Conservation (phyloP, 176 grass and related monocot genomes). For the Puya raimondii region DNA sequence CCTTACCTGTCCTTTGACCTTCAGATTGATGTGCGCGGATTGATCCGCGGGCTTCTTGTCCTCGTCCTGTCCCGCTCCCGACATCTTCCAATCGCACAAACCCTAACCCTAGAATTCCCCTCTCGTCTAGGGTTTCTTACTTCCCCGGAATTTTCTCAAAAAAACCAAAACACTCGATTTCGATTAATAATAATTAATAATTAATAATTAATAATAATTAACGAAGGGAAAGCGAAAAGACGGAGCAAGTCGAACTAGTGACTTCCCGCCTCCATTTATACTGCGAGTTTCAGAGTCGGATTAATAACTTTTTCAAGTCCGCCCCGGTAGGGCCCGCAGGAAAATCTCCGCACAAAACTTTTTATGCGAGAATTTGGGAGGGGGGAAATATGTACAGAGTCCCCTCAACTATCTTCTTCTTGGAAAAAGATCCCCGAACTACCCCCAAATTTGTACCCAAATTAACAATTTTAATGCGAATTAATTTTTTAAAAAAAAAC, state of each 20-base stretch:
- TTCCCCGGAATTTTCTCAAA: too few relatives aligned
- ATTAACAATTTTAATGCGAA: background rate
- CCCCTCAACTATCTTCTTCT: too few relatives aligned
- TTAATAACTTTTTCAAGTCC: background rate
- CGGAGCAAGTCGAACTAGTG: background rate
- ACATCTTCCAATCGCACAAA: slow-evolving; percentile 24
- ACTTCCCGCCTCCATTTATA: background rate
- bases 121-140: background rate
- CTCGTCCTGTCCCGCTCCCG: slow-evolving; percentile 33
- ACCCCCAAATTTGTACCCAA: too few relatives aligned
- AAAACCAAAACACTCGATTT: too few relatives aligned
- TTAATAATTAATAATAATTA: background rate
- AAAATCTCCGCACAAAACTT: background rate
- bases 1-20: slow-evolving; percentile 72
- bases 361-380: background rate
- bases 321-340: background rate
- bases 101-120: slow-evolving; percentile 11
- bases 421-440: too few relatives aligned
- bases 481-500: too few relatives aligned
- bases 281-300: background rate
- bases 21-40: slow-evolving; percentile 62
- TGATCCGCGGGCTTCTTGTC: slow-evolving; percentile 59
- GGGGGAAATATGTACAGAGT: too few relatives aligned
- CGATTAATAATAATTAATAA: too few relatives aligned
- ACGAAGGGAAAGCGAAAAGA: background rate